phyloP scores from a whole-genome alignment of 2,329 filamentous ascomycete genomes.

The Metarhizium robertsii region DNA sequence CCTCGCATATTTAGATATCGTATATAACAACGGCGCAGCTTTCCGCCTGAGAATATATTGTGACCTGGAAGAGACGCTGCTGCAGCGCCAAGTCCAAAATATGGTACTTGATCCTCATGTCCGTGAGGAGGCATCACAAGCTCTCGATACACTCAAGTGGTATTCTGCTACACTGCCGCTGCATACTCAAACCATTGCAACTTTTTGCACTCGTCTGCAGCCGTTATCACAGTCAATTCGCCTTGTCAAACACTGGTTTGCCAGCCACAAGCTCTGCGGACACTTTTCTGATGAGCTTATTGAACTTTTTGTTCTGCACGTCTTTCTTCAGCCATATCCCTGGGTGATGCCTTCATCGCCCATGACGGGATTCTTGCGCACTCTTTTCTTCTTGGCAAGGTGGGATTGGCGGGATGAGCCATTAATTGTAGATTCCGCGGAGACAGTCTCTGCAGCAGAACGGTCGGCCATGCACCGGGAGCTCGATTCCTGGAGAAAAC shows the following conservation, averaged over 20 bases:
- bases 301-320: constrained; percentile 70
- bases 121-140: constrained; percentile 59
- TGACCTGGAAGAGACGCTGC: constrained; percentile 72
- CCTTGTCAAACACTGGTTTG: constrained; percentile 84
- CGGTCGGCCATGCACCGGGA: constrained; percentile 56
- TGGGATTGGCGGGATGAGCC: constrained; percentile 92
- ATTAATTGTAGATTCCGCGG: constrained; percentile 63
- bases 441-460: constrained; percentile 51
- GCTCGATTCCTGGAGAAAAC: constrained; percentile 75
- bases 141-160: constrained; percentile 62
- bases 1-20: constrained; percentile 71
- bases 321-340: constrained; percentile 74
- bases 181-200: constrained; percentile 73
- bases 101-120: constrained; percentile 55
- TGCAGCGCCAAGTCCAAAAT: constrained; percentile 71
- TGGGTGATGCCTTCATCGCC: constrained; percentile 70
- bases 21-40: constrained; percentile 58
- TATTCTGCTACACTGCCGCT: constrained; percentile 63
- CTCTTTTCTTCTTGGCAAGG: constrained; percentile 66
- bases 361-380: constrained; percentile 72
- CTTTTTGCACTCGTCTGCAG: constrained; percentile 70
- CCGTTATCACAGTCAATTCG: constrained; percentile 75
- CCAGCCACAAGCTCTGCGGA: constrained; percentile 65
- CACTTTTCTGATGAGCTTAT: constrained; percentile 75
- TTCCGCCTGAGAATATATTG: constrained; percentile 86